phyloP scores from a whole-genome alignment of 768 basidiomycete species.

The Coprinopsis marcescibilis region DNA sequence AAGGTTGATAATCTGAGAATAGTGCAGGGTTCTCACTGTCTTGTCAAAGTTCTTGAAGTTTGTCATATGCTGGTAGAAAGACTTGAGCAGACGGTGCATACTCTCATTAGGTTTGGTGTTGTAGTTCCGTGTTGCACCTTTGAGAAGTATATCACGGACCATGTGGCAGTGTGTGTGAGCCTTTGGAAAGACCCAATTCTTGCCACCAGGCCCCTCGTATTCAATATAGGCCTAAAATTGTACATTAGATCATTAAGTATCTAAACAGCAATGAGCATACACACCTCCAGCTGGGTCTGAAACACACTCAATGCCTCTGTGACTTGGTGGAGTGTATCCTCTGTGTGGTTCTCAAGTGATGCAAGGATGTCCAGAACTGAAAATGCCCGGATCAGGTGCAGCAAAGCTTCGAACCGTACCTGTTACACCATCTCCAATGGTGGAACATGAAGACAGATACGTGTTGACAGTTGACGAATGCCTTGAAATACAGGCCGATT shows the following conservation, averaged over 20 bases:
- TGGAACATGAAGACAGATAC: too few species aligned
- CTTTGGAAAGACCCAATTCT: conserved; percentile 34
- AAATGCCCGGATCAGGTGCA: conserved; percentile 23
- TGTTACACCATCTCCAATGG: too few species aligned
- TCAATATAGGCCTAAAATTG: not conserved
- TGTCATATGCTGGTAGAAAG: not conserved
- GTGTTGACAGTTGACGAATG: too few species aligned
- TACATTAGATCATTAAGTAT: not conserved
- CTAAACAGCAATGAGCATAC: conserved; percentile 2
- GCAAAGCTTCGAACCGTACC: too few species aligned
- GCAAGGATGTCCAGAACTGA: conserved; percentile 22
- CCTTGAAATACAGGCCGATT: too few species aligned
- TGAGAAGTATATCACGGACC: conserved; percentile 25
- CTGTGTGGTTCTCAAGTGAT: conserved; percentile 26
- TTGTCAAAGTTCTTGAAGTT: conserved; percentile 1
- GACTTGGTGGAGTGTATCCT: conserved; percentile 23
- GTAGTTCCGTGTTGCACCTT: conserved; percentile 20
- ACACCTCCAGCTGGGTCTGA: conserved; percentile 17
- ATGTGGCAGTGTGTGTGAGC: conserved; percentile 26
- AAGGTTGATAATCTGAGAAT: not conserved
- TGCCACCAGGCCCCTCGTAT: not conserved
- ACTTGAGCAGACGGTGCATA: not conserved
- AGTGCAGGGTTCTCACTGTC: not conserved
- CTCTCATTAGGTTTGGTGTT: conserved; percentile 1
- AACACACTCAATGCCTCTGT: conserved; percentile 15